Base-by-base conservation (phyloP, 2,329 filamentous ascomycete genomes). In the Pseudofabraea citricarpa region DNA sequence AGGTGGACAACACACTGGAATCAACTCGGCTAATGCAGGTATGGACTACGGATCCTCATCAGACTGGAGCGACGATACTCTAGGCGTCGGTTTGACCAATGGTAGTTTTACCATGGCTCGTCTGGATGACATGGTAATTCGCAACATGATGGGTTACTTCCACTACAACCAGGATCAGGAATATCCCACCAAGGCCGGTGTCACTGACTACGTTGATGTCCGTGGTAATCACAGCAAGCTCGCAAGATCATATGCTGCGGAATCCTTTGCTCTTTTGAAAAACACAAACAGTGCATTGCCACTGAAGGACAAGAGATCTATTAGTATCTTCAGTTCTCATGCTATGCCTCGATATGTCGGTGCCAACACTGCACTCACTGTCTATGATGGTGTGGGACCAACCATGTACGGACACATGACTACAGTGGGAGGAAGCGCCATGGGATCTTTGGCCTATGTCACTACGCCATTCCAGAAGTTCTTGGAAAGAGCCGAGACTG, bases 191-290 rank as follows among this genome's bases (percentile, higher is more conserved):
- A 13, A 22, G 10, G 35, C 13, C 9, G 10, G 9, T 22, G 10
- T 26, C n/a, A 38, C 41, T 4, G 40, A 37, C n/a, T 91, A 80
- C 53, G 70, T 93, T 33, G 75, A 89, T 37, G 87, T 86, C 0
- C 84, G 87, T 59, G 78, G 73, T 1, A 74, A 85, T 46, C 79
- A 83, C 52, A 67, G 71, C 26, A 63, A 65, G 26, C 56, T 81
- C 2, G 77, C 75, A 10, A 73, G 79, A 23, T 62, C 72, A 38
- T 67, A 83, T 31, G 81, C 76, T 5, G 72, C 73, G 31, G 66
- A 74, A 47, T 81, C 79, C 4, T 87, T 85, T 40, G 85, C 90
- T 20, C 71, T 94, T 1, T 70, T 94, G 41, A 94, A 94, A 70
- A 93, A 94, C 61, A 67, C 66, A 3, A 71, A 74, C 36, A 70